Percentiles rank a stretch among this genome's conserved stretches.
These are phyloP conservation scores for Coriolopsis trogii DNA, from an alignment of 1,284 basidiomycete genomes.

Conservation along the genomic window DNA sequence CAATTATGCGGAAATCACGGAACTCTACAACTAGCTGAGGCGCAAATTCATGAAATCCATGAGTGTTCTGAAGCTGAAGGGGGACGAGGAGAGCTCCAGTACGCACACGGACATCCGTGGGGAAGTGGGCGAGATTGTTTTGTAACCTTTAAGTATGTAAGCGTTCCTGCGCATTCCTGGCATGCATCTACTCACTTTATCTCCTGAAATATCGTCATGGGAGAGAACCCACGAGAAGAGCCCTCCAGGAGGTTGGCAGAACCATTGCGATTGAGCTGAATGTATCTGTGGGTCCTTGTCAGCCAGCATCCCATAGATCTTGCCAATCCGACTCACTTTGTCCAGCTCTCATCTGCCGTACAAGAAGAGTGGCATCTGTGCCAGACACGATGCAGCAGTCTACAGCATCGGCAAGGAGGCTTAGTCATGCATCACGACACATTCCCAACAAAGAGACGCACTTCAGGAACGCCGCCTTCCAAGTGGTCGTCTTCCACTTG, in stretches of 20 bases:
- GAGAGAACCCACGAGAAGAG: constrained; percentile 67
- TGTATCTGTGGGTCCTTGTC: too few species aligned
- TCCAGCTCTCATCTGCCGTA: constrained; percentile 81
- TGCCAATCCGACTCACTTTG: constrained; percentile 72
- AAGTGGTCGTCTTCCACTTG: constrained; percentile 61
- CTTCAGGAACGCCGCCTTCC: constrained; percentile 69
- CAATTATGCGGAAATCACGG: constrained; percentile 72
- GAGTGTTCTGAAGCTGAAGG: too few species aligned
- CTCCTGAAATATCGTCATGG: constrained; percentile 66
- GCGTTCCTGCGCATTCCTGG: too few species aligned
- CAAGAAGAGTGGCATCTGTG: constrained; percentile 68
- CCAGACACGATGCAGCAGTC: constrained; percentile 62
- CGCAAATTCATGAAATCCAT: too few species aligned
- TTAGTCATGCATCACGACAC: neutral
- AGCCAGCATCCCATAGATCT: too few species aligned
- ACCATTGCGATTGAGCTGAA: constrained; percentile 73
- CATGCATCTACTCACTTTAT: constrained; percentile 68
- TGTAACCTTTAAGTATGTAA: constrained; percentile 67
- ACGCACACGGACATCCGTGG: constrained; percentile 55
- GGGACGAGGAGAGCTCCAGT: neutral
- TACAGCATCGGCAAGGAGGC: constrained; percentile 33
- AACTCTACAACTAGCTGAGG: constrained; percentile 70
- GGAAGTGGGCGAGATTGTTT: constrained; percentile 62
- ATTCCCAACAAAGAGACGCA: constrained; percentile 32
- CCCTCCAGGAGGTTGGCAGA: constrained; percentile 69